A percentile compares a stretch with the other conserved stretches of the same genome.
These are phyloP conservation scores for Tilletia walkeri DNA, from an alignment of 1,284 basidiomycete genomes.

Conservation along the genomic window DNA sequence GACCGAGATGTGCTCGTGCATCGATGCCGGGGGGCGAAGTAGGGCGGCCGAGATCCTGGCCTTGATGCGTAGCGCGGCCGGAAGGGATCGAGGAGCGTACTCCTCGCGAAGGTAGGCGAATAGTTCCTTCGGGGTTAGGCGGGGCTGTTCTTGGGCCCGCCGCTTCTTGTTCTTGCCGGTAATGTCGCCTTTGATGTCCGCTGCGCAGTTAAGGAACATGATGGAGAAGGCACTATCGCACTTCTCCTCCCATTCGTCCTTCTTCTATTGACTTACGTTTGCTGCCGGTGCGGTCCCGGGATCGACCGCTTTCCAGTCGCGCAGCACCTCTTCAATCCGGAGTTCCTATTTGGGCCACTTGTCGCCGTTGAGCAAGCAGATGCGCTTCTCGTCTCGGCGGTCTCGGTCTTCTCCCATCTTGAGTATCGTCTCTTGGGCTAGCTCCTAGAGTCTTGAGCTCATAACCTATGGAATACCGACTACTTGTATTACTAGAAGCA, in stretches of 20 bases:
- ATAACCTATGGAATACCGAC: constrained; percentile 13
- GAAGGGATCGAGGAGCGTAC: neutral
- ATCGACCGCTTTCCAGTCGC: constrained; percentile 9
- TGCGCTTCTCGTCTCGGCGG: neutral
- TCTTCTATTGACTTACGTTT: neutral
- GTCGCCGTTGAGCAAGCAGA: constrained; percentile 6
- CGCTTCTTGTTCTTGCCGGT: neutral
- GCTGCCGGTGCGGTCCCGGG: constrained; percentile 11
- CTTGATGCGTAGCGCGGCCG: neutral
- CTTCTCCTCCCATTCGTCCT: neutral
- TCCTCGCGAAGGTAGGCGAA: neutral
- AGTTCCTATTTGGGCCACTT: constrained; percentile 7
- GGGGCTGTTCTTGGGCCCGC: neutral
- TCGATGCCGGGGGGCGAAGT: neutral
- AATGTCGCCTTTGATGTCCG: neutral
- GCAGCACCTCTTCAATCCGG: constrained; percentile 3
- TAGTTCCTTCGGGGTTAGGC: constrained; percentile 4
- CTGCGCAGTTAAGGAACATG: constrained; percentile 1
- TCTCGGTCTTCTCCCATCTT: neutral
- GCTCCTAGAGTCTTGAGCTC: constrained; percentile 7
- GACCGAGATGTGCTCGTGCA: neutral
- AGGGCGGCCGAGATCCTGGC: neutral
- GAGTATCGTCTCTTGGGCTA: neutral
- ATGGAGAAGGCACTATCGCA: neutral
- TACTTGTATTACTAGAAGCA: neutral